Evolutionary conservation across 768 basidiomycete genomes (phyloP), one percentile per base, ranked within the genome.

Genomic region (Lenzites betulinus): DNA sequence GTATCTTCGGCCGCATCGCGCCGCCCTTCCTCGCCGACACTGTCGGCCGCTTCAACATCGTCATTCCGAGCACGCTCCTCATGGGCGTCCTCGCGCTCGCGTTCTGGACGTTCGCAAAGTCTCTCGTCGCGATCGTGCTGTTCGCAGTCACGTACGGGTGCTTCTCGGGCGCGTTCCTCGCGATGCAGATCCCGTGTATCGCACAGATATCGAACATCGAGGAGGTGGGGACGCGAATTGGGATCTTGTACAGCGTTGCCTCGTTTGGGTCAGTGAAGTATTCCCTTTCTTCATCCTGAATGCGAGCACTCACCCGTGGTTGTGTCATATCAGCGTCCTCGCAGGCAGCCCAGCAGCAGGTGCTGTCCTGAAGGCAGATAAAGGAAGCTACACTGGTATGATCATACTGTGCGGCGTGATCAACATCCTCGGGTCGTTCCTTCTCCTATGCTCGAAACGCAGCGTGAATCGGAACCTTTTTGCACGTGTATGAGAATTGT

Each of bases 321-420:
- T 4, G 30, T 33, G 30, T 33, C 16, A 46, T 20, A 8, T 12
- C 36, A 89, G 88, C 20, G 79, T 87, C 1, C 75, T 89, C 20
- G 71, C 85, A 23, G 86, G 88, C 9, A 83, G 82, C 1, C 88
- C 88, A 1, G 76, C 78, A 7, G 87, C 84, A 13, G 88, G 88
- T 0, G 79, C 78, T 7, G 72, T 89, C n/a, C 72, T 89, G n/a
- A 70, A 76, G 23, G 70, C 56, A 20, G 70, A 75, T 26, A 72
- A 79, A 20, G 85, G 81, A 12, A 80, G 76, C 59, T 77, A 75
- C 65, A 66, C 62, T 0, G 78, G 79, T 25, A 77, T 86, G 74
- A 85, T 87, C 58, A 68, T 79, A 12, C 81, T 88, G 64, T 80
- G 87, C 11, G 88, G 88, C 28, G 72, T 79, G 33, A 79, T 82